Conservation (phyloP, 2,329 filamentous ascomycete species). For the Apiospora arundinis region DNA sequence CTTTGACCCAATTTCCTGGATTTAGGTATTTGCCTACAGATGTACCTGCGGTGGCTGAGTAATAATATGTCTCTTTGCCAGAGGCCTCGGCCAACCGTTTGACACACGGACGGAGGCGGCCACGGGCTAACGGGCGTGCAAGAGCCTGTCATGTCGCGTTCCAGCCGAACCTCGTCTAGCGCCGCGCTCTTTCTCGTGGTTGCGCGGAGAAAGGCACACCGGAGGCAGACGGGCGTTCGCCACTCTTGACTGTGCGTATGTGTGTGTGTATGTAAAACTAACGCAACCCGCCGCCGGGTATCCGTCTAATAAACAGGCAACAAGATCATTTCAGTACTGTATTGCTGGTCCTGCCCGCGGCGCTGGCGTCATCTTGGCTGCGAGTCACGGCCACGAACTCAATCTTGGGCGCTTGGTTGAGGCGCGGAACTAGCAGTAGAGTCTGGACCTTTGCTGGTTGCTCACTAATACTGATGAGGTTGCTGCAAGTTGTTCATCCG, state of each 20-base stretch:
- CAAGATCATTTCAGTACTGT: background rate
- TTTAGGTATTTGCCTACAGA: background rate
- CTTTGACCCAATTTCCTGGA: background rate
- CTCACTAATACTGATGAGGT: background rate
- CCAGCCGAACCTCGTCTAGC: slow-evolving; percentile 1
- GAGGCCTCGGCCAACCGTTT: background rate
- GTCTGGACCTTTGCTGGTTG: background rate
- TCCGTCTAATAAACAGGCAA: background rate
- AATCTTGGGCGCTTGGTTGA: slow-evolving; percentile 3
- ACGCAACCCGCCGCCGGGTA: background rate
- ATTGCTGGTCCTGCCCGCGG: background rate
- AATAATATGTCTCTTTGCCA: background rate
- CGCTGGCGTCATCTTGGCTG: background rate
- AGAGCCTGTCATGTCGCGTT: background rate
- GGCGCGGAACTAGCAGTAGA: background rate
- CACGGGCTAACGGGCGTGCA: background rate
- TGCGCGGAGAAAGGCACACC: background rate
- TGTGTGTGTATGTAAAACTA: background rate
- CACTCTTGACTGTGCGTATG: background rate
- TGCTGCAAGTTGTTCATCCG: background rate
- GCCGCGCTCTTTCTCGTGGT: background rate
- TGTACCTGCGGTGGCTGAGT: background rate
- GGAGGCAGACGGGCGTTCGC: background rate
- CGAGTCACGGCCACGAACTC: slow-evolving; percentile 13
- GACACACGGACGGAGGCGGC: slow-evolving; percentile 4